Base-by-base conservation (phyloP, 768 basidiomycete genomes). In the Clavaria fumosa region DNA sequence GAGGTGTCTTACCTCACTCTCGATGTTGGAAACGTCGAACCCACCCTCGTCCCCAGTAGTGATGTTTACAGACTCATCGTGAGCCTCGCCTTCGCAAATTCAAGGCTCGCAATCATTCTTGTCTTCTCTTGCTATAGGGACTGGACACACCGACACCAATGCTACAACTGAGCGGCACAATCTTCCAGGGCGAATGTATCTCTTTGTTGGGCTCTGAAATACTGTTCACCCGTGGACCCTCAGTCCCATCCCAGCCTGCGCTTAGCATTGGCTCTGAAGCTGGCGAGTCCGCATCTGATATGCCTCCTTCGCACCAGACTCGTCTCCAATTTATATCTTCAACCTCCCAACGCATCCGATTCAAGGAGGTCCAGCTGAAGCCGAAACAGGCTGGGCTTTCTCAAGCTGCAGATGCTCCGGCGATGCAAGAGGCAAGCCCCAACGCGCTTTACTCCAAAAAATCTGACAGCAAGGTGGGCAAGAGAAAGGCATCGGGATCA, bases 131-230 rank as follows among this genome's bases (percentile, higher is more conserved):
- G 34, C 19, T 40, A 11, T 45, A 81, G 84, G 83, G 82, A 1
- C 53, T 86, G 17, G 81, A 88, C 49, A 79, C 79, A 0, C 70
- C 79, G 0, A 77, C 72, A 0, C 83, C 84, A 0, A 83, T 73
- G 45, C 54, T 88, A 15, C 84, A 88, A 45, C 62, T 86, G 1
- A 75, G 77, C 4, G 81, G 82, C 2, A 77, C 78, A 1, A 63
- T 83, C 14, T 64, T 85, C 44, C 75, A 75, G 52, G 84, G 84
- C 1, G 58, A 63, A 24, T 74, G 84, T 42, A 71, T 79, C 39
- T 50, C 61, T 12, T 61, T 86, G 3, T 57, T 86, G 2, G 84
- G 84, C 2, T 78, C 79, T 0, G 83, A 88, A 48, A 55, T 88
- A 18, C 49, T 86, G 14, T 85, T 86, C 52, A 67, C 70, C 0